Conservation (phyloP, 805 yeast species). For the Starmerella khaoyaiensis region DNA sequence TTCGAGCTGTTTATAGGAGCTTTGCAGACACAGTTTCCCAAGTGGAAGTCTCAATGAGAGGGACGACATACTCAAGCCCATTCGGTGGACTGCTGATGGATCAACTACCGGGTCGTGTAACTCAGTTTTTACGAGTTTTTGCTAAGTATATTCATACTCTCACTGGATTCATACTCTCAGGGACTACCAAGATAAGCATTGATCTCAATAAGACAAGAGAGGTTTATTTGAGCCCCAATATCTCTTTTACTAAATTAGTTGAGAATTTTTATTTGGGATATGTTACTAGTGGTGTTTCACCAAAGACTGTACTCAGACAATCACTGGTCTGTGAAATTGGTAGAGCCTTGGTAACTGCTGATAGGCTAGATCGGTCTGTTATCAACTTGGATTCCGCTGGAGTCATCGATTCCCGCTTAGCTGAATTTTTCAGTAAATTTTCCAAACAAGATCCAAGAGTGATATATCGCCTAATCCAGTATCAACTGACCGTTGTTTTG, state of each 20-base stretch:
- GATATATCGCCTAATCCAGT: constrained; percentile 8
- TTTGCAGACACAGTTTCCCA: constrained; percentile 11
- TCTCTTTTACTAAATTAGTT: constrained; percentile 7
- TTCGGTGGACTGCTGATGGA: constrained; percentile 37
- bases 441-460: constrained; percentile 8
- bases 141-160: constrained; percentile 17
- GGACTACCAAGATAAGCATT: no score
- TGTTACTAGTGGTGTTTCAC: constrained; percentile 5
- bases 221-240: constrained; percentile 1
- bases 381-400: not conserved
- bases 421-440: not conserved
- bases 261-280: constrained; percentile 14
- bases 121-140: constrained; percentile 19
- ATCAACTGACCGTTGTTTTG: constrained; percentile 16
- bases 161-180: constrained; percentile 13
- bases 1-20: constrained; percentile 9
- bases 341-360: constrained; percentile 5
- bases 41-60: constrained; percentile 20
- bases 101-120: constrained; percentile 28
- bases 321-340: constrained; percentile 7
- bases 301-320: constrained; percentile 7
- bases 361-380: not conserved
- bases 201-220: not conserved
- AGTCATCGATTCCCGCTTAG: not conserved
- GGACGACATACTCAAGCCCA: constrained; percentile 16